Conservation (phyloP, 2,329 filamentous ascomycete species). For the Clonostachys sp. region DNA sequence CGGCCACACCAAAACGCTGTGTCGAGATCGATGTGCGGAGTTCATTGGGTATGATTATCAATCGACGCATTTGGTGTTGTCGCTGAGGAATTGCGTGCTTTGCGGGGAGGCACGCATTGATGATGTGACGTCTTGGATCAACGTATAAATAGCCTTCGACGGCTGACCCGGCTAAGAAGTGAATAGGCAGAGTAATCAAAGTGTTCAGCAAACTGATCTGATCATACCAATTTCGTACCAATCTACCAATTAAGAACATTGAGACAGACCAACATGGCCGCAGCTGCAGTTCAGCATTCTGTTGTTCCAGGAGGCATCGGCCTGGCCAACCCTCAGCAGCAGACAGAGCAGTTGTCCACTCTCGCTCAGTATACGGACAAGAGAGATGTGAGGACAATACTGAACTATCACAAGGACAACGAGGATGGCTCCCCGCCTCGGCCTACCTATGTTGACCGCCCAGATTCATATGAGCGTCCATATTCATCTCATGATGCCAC, state of each 20-base stretch:
- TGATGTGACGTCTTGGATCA: no score
- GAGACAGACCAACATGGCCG: conserved; percentile 10
- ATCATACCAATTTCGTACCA: neutral
- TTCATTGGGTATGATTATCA: no score
- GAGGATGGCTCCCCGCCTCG: conserved; percentile 33
- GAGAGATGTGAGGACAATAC: conserved; percentile 21
- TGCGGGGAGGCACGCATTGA: no score
- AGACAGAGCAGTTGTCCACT: neutral
- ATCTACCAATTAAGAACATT: neutral
- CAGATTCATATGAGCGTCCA: conserved; percentile 25
- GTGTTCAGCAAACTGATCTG: no score
- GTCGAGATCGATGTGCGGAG: no score
- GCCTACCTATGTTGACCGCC: conserved; percentile 23
- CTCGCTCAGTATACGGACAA: conserved; percentile 1
- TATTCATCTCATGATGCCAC: conserved; percentile 15
- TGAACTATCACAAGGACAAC: conserved; percentile 33
- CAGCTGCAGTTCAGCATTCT: conserved; percentile 10
- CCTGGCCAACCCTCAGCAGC: neutral
- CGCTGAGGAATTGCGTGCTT: no score
- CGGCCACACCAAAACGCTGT: no score
- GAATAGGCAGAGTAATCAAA: no score
- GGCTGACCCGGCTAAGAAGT: no score
- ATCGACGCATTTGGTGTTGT: no score
- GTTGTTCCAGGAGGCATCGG: no score
- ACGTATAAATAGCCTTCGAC: no score